phyloP scores from a whole-genome alignment of 2,329 filamentous ascomycete species.

The Sporothrix mexicana region DNA sequence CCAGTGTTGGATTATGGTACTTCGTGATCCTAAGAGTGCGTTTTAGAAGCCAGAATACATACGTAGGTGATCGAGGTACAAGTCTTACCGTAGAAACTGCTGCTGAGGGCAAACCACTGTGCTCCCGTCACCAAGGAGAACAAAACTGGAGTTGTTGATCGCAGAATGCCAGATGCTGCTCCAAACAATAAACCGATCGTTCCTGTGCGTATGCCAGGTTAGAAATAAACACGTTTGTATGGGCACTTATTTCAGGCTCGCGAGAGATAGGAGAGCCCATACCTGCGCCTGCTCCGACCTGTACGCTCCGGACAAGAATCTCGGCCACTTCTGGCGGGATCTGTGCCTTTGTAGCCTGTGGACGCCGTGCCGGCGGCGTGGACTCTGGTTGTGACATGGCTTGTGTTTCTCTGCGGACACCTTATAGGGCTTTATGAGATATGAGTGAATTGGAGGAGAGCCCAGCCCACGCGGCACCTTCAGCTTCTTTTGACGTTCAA shows the following conservation, averaged over 20 bases:
- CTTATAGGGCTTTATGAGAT: background rate
- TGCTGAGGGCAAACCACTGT: constrained; percentile 81
- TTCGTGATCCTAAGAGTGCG: constrained; percentile 41
- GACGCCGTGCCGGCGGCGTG: constrained; percentile 18
- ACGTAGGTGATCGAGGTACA: background rate
- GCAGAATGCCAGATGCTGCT: constrained; percentile 73
- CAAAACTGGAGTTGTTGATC: constrained; percentile 68
- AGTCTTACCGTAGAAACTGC: constrained; percentile 73
- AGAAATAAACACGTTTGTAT: background rate
- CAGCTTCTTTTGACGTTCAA: background rate
- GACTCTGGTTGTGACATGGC: constrained; percentile 31
- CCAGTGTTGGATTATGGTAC: constrained; percentile 52
- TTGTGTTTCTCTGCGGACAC: background rate
- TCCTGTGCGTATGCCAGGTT: constrained; percentile 49
- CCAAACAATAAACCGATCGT: constrained; percentile 67
- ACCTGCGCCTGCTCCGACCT: constrained; percentile 67
- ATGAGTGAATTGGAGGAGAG: too few relatives aligned
- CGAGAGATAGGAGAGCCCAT: constrained; percentile 31
- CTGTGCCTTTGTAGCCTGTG: constrained; percentile 38
- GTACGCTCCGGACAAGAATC: constrained; percentile 58
- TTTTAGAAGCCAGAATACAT: background rate
- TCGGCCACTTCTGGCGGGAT: constrained; percentile 53
- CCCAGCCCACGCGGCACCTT: background rate
- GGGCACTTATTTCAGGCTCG: too few relatives aligned
- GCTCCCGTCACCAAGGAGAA: constrained; percentile 75